These are phyloP conservation scores for Mortierella antarctica DNA, from an alignment of 192 early-diverging fungal genomes.

Conservation along the genomic window DNA sequence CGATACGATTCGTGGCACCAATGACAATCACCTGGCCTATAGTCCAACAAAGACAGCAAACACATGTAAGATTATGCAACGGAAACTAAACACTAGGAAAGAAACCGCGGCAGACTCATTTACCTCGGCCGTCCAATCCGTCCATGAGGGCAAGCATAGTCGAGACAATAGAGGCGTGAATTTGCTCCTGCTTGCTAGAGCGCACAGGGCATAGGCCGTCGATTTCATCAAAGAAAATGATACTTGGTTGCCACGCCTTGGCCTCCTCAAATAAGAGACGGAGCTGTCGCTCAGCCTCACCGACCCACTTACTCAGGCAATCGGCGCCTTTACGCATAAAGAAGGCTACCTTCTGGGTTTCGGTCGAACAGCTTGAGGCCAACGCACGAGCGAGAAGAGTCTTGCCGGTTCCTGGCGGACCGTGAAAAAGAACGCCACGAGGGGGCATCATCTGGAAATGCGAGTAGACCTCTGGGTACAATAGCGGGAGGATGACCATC, in stretches of 20 bases:
- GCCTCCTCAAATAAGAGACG: slow-evolving; percentile 77
- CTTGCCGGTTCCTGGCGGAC: slow-evolving; percentile 79
- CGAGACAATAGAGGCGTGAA: slow-evolving; percentile 77
- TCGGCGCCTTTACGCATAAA: slow-evolving; percentile 81
- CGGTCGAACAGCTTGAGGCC: slow-evolving; percentile 56
- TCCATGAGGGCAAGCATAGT: slow-evolving; percentile 83
- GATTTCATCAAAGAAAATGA: slow-evolving; percentile 88
- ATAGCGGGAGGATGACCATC: slow-evolving; percentile 79
- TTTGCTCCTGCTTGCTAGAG: slow-evolving; percentile 72
- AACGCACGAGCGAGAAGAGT: slow-evolving; percentile 70
- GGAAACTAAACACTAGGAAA: background rate
- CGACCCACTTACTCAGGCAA: slow-evolving; percentile 80
- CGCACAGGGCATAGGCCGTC: slow-evolving; percentile 79
- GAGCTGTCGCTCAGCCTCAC: slow-evolving; percentile 75
- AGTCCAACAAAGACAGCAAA: background rate
- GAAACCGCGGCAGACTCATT: background rate
- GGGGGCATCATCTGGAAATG: slow-evolving; percentile 68
- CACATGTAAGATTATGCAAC: background rate
- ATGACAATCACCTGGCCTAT: slow-evolving; percentile 79
- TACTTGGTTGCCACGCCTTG: slow-evolving; percentile 71
- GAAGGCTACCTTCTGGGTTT: slow-evolving; percentile 68
- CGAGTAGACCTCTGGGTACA: slow-evolving; percentile 75
- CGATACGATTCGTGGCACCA: slow-evolving; percentile 81
- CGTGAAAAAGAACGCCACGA: slow-evolving; percentile 77
- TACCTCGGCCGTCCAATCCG: slow-evolving; percentile 67